Base-by-base conservation (phyloP, 345 rosid species). In the Mangifera indica region DNA sequence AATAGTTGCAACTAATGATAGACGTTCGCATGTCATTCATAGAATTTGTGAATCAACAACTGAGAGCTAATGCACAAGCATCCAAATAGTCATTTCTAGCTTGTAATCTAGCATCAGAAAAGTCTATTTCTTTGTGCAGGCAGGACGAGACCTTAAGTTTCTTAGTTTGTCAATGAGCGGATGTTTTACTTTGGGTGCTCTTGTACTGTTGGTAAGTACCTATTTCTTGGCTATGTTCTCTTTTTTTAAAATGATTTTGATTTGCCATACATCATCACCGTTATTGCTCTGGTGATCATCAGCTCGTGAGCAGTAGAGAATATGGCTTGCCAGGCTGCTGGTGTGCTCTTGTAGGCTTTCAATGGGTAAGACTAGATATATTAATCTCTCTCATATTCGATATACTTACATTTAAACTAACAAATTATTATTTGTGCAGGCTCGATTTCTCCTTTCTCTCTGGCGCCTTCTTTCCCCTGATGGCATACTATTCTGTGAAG, bases 71-170 rank as follows among this genome's bases (percentile, higher is more conserved):
- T 11, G 8, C 15, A 46, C 49, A 5, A 48, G n/a, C 25, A 17
- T 34, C 64, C 60, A 29, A 26, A 32, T 22, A 64, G 42, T 40
- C 8, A 25, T 22, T 44, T 53, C 34, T 37, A 67, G 46, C 72
- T 67, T 34, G 53, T 37, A 45, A 53, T 72, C 34, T 74, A 21
- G 15, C 12, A 67, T 73, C 17, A 32, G 11, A n/a, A 34, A 55
- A 26, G 14, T 75, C 71, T 49, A 34, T 29, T 70, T 60, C 46
- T 62, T 70, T 21, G 14, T 79, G 78, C 85, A 94, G 95, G 98
- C 98, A 1, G 86, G 92, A 74, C 82, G 90, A 72, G 98, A 94
- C 76, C 95, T 90, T 64, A 86, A 78, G 81, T 94, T 80, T 63
- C 75, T 90, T 22, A 87, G 98, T 79, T 54, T 89, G 61, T 82